A percentile compares a stretch with the other conserved stretches of the same genome.
These are phyloP conservation scores for Epichloe aotearoae DNA, from an alignment of 2,329 filamentous ascomycete species.

Conservation along the genomic window DNA sequence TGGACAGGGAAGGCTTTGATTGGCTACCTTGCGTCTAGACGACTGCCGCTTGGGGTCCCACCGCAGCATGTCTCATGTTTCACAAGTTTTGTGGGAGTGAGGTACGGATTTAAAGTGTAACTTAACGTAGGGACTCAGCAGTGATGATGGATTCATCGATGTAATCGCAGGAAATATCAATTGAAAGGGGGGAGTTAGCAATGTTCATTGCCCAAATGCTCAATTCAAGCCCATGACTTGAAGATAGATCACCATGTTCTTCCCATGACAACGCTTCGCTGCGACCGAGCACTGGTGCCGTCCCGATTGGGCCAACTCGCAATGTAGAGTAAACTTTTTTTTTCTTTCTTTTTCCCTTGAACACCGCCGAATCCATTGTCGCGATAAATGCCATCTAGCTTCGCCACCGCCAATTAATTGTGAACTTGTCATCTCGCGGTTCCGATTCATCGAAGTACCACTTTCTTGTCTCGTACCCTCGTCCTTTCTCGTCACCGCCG, in stretches of 20 bases:
- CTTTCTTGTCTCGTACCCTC: not conserved
- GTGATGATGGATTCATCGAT: no score
- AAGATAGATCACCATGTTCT: not conserved
- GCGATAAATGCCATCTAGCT: not conserved
- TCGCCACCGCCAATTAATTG: not conserved
- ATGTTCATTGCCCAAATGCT: not conserved
- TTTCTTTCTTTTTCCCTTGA: not conserved
- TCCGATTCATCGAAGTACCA: not conserved
- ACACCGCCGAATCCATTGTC: not conserved
- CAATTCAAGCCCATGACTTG: not conserved
- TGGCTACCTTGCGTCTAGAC: slow-evolving; percentile 1
- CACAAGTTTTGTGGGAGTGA: no score
- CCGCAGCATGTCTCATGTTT: not conserved
- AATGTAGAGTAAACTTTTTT: not conserved
- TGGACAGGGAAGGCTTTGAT: not conserved
- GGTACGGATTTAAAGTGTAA: no score
- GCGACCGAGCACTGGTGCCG: not conserved
- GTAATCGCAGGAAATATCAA: no score
- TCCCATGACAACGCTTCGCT: not conserved
- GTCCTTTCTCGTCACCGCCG: slow-evolving; percentile 8
- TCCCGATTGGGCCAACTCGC: slow-evolving; percentile 1
- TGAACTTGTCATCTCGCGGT: not conserved
- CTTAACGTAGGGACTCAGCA: no score
- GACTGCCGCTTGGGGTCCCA: not conserved
- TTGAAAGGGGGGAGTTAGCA: not conserved